These are phyloP conservation scores for Yarrowia phangngaensis DNA, from an alignment of 805 yeast species.

Conservation along the genomic window DNA sequence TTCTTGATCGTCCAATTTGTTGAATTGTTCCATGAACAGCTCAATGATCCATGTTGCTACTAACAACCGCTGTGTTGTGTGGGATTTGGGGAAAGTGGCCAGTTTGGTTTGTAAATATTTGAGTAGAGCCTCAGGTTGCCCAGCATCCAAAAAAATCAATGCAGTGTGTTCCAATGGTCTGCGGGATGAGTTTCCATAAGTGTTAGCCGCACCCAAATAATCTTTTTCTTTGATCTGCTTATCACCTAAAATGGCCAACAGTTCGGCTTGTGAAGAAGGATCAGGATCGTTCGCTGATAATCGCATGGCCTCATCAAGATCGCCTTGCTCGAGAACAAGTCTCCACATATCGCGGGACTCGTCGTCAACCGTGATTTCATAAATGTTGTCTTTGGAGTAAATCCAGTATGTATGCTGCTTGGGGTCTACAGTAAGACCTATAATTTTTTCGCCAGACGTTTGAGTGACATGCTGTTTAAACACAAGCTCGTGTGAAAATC, in stretches of 20 bases:
- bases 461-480: conserved; percentile 44
- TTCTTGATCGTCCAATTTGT: conserved; percentile 43
- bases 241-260: conserved; percentile 49
- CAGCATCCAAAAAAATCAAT: conserved; percentile 48
- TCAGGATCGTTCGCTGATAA: conserved; percentile 41
- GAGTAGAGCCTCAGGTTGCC: conserved; percentile 46
- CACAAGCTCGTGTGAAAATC: conserved; percentile 49
- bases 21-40: conserved; percentile 48
- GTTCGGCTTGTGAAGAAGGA: conserved; percentile 31
- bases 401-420: conserved; percentile 68
- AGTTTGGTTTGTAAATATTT: conserved; percentile 48
- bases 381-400: conserved; percentile 55
- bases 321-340: conserved; percentile 47
- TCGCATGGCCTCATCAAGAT: conserved; percentile 63
- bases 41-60: conserved; percentile 67
- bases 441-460: conserved; percentile 40
- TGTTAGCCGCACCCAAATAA: conserved; percentile 45
- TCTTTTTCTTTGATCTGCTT: conserved; percentile 44
- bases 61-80: conserved; percentile 48
- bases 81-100: conserved; percentile 28
- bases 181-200: conserved; percentile 54
- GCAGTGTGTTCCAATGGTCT: conserved; percentile 70
- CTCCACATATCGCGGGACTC: conserved; percentile 78
- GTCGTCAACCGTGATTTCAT: conserved; percentile 61
- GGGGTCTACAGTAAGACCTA: conserved; percentile 52